These are phyloP conservation scores for Beauveria asiatica DNA, from an alignment of 2,329 filamentous ascomycete genomes.

Conservation along the genomic window DNA sequence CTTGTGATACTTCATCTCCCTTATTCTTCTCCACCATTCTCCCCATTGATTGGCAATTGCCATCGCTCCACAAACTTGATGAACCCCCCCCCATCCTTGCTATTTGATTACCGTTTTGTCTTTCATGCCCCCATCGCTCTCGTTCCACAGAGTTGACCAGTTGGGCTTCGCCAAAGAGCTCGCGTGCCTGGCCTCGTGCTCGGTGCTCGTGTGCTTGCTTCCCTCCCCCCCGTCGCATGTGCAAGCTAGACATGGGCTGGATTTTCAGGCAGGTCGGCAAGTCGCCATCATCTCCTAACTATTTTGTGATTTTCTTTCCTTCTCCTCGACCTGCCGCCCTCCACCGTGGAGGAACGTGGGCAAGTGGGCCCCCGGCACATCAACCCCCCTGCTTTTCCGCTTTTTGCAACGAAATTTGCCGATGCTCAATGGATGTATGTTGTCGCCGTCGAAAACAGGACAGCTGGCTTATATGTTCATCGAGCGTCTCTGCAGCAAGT, in stretches of 20 bases:
- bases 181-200: conserved; percentile 16
- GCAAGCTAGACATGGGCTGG: not conserved
- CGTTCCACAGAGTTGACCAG: not conserved
- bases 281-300: not conserved
- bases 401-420: not conserved
- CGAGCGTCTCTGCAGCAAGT: too few relatives aligned
- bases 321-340: not conserved
- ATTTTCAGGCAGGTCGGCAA: too few relatives aligned
- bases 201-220: not conserved
- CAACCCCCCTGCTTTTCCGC: not conserved
- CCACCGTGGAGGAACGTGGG: not conserved
- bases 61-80: too few relatives aligned
- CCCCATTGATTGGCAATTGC: too few relatives aligned
- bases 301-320: not conserved
- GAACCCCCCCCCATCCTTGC: too few relatives aligned
- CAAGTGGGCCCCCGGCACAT: not conserved
- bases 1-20: too few relatives aligned
- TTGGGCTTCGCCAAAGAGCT: conserved; percentile 1
- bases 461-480: not conserved
- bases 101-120: too few relatives aligned
- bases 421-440: not conserved
- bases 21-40: too few relatives aligned
- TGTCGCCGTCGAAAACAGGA: too few relatives aligned
- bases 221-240: not conserved
- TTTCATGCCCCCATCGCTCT: not conserved